These are phyloP conservation scores for Gypsophila paniculata DNA, from an alignment of 179 eudicot genomes.

Conservation along the genomic window DNA sequence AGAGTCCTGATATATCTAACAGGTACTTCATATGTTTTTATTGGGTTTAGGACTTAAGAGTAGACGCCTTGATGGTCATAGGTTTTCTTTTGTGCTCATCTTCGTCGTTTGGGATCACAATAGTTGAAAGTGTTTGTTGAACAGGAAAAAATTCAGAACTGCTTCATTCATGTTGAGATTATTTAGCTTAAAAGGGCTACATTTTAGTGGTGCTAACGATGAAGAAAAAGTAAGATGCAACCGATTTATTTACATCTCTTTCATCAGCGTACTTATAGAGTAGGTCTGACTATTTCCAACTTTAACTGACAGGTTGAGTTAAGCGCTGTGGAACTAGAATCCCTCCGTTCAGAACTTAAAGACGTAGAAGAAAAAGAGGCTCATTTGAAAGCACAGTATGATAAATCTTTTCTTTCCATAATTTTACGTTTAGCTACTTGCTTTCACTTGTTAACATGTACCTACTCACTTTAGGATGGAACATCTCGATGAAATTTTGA, in stretches of 20 bases:
- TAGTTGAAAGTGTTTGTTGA: slow-evolving; percentile 27
- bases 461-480: slow-evolving; percentile 52
- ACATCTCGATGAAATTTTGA: slow-evolving; percentile 69
- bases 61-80: slow-evolving; percentile 20
- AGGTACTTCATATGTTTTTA: slow-evolving; percentile 34
- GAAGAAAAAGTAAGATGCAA: slow-evolving; percentile 62
- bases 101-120: slow-evolving; percentile 35
- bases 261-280: background rate
- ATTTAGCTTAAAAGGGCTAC: slow-evolving; percentile 54
- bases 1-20: slow-evolving; percentile 24
- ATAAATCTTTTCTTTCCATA: background rate
- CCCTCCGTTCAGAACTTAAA: slow-evolving; percentile 73
- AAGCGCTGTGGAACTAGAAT: slow-evolving; percentile 69
- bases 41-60: background rate
- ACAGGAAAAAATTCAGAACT: slow-evolving; percentile 45
- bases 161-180: slow-evolving; percentile 69
- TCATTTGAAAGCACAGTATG: slow-evolving; percentile 89
- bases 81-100: slow-evolving; percentile 14
- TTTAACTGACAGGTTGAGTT: slow-evolving; percentile 52
- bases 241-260: background rate
- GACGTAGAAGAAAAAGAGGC: slow-evolving; percentile 82
- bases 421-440: slow-evolving; percentile 7
- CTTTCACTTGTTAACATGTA: slow-evolving; percentile 4
- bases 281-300: background rate
- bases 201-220: slow-evolving; percentile 56